Conservation (phyloP, 2,329 filamentous ascomycete species). For the Aspergillus novofumigatus region DNA sequence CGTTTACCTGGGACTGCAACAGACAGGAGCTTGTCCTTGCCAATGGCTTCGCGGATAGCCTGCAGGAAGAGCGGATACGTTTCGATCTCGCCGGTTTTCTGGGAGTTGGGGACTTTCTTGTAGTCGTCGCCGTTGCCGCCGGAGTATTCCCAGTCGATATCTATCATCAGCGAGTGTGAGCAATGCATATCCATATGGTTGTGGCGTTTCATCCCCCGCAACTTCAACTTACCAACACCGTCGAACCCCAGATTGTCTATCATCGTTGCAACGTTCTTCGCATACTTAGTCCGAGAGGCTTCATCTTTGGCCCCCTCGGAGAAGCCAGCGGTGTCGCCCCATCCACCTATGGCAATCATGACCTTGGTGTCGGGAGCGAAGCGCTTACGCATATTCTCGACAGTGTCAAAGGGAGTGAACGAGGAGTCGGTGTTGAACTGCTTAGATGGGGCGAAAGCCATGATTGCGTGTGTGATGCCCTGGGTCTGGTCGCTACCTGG, state of each 20-base stretch:
- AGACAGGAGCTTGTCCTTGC: slow-evolving; percentile 57
- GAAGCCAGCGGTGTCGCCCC: slow-evolving; percentile 66
- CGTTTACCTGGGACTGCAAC: slow-evolving; percentile 62
- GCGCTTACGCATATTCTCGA: slow-evolving; percentile 49
- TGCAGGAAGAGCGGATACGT: slow-evolving; percentile 59
- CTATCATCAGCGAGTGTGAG: slow-evolving; percentile 30
- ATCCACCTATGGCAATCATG: slow-evolving; percentile 69
- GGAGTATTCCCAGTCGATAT: slow-evolving; percentile 65
- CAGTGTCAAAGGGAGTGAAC: slow-evolving; percentile 52
- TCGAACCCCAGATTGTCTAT: slow-evolving; percentile 61
- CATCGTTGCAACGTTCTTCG: slow-evolving; percentile 61
- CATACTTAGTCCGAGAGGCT: slow-evolving; percentile 54
- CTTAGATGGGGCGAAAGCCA: slow-evolving; percentile 51
- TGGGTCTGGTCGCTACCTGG: slow-evolving; percentile 33
- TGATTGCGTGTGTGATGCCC: slow-evolving; percentile 53
- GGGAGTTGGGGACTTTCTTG: slow-evolving; percentile 56
- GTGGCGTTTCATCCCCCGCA: not conserved
- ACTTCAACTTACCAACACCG: slow-evolving; percentile 49
- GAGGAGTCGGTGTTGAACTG: slow-evolving; percentile 46
- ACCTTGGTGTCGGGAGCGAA: slow-evolving; percentile 58
- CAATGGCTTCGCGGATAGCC: slow-evolving; percentile 56
- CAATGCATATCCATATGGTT: not conserved
- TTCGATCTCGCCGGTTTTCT: slow-evolving; percentile 57
- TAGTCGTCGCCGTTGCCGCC: slow-evolving; percentile 67
- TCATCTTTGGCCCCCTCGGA: slow-evolving; percentile 52